Base-by-base conservation (phyloP, 495 filamentous ascomycete species). In the Aspergillus hancockii region DNA sequence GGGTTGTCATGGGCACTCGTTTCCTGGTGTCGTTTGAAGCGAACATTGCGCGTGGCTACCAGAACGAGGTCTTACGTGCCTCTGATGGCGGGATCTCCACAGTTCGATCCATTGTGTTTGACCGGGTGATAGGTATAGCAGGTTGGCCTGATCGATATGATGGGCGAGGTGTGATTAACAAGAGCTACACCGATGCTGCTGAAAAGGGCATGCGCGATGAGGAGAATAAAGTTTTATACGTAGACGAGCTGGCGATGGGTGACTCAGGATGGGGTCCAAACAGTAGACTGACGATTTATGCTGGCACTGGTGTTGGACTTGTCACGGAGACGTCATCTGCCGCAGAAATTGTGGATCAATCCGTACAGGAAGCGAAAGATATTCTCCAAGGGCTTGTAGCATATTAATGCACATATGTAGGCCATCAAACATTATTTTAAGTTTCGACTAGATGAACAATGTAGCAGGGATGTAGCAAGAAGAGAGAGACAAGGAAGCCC, bases 221-320 rank as follows among this genome's bases (percentile, higher is more conserved):
- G 5, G 79, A 85, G 62, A 83, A 86, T 56, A 82, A 76, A 62
- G 73, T 65, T 34, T 66, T 79, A 34, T 88, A 91, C 67, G 67
- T 80, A 25, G 70, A 81, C 58, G 49, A 67, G 58, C 28, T 62
- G 56, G 68, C 70, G 34, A 79, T 77, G 28, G 85, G 79, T 3
- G 79, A 85, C 68, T 67, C 55, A 4, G 82, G 80, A 45, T 85
- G 84, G 81, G 84, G 82, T 0, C 71, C 73, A 6, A 45, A 67
- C 56, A 85, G 83, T 10, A 69, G 88, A 69, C 66, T 89, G 68
- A 87, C 88, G 5, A 85, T 86, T 28, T 92, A 89, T 77, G 88
- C 87, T 49, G 74, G 76, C 13, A 73, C 71, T 7, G 76, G 69
- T 5, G 72, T 78, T 38, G 75, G 74, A 13, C 63, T 79, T 30